Conservation (phyloP, 768 basidiomycete species). For the Phlebiopsis flavidoalba region DNA sequence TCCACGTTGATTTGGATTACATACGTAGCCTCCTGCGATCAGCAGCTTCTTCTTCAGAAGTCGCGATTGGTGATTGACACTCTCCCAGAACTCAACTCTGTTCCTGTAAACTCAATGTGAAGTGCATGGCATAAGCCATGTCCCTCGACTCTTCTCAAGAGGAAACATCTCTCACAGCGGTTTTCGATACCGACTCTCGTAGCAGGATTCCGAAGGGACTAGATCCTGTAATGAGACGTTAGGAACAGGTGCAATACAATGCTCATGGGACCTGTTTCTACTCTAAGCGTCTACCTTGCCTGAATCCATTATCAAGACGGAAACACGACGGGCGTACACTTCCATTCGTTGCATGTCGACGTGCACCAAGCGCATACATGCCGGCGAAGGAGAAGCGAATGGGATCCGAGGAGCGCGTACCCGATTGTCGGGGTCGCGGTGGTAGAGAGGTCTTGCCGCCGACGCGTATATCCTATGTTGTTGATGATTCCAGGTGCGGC, state of each 20-base stretch:
- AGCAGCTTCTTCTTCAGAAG: slow-evolving; percentile 30
- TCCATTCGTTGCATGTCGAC: slow-evolving; percentile 99
- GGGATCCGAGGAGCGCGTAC: slow-evolving; percentile 68
- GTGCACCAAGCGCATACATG: slow-evolving; percentile 91
- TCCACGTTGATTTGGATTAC: slow-evolving; percentile 66
- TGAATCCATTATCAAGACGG: slow-evolving; percentile 52
- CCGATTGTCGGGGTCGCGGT: slow-evolving; percentile 86
- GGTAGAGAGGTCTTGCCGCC: slow-evolving; percentile 77
- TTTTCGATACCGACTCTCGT: slow-evolving; percentile 35
- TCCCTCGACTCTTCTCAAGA: slow-evolving; percentile 28
- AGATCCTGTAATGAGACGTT: slow-evolving; percentile 96
- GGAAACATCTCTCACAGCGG: slow-evolving; percentile 12
- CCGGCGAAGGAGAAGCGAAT: slow-evolving; percentile 69
- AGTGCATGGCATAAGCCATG: slow-evolving; percentile 12
- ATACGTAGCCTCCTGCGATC: slow-evolving; percentile 69
- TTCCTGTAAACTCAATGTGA: neutral
- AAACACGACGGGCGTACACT: slow-evolving; percentile 93
- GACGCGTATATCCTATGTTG: slow-evolving; percentile 86
- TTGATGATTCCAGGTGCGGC: slow-evolving; percentile 94
- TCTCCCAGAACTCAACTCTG: neutral
- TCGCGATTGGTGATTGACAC: slow-evolving; percentile 31
- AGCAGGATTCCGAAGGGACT: slow-evolving; percentile 74
- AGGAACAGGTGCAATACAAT: slow-evolving; percentile 96
- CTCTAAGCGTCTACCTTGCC: slow-evolving; percentile 79
- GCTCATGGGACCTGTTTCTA: slow-evolving; percentile 99